These are phyloP conservation scores for Melanogaster broomeanus DNA, from an alignment of 768 basidiomycete genomes.

Conservation along the genomic window DNA sequence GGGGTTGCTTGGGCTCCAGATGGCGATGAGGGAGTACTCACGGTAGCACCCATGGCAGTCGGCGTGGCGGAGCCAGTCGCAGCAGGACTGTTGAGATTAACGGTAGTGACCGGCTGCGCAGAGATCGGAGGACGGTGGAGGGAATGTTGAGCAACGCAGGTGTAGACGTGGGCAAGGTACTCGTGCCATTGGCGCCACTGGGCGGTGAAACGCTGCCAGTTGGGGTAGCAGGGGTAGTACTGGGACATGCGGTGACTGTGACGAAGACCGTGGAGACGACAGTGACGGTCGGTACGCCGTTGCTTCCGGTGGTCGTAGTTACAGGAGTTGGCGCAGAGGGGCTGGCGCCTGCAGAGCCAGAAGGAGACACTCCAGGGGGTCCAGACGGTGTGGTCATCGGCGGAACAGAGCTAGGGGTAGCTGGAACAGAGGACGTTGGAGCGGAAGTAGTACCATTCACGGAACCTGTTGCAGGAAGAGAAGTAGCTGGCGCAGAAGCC, in stretches of 20 bases:
- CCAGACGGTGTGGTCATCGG: neutral
- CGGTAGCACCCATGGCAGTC: neutral
- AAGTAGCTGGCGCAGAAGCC: neutral
- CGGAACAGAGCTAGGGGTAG: neutral
- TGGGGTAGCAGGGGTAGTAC: neutral
- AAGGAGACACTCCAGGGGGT: neutral
- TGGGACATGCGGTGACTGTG: slow-evolving; percentile 1
- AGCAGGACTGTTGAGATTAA: slow-evolving; percentile 8
- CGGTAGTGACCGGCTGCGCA: neutral
- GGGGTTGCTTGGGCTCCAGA: neutral
- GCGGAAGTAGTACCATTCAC: neutral
- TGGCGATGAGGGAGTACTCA: neutral
- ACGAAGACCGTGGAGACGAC: slow-evolving; percentile 8
- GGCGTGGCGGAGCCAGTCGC: neutral
- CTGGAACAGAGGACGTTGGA: neutral
- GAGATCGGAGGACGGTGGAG: neutral
- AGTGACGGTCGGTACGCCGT: slow-evolving; percentile 3
- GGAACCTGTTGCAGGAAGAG: neutral
- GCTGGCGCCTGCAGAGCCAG: neutral
- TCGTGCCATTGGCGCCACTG: too few species aligned
- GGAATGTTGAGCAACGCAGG: neutral
- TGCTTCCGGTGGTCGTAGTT: neutral
- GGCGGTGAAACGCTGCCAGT: too few species aligned
- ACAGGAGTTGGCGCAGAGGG: slow-evolving; percentile 1
- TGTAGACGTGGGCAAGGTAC: neutral